Base-by-base conservation (phyloP, 1,284 basidiomycete species). In the Boletus semigastroideus region DNA sequence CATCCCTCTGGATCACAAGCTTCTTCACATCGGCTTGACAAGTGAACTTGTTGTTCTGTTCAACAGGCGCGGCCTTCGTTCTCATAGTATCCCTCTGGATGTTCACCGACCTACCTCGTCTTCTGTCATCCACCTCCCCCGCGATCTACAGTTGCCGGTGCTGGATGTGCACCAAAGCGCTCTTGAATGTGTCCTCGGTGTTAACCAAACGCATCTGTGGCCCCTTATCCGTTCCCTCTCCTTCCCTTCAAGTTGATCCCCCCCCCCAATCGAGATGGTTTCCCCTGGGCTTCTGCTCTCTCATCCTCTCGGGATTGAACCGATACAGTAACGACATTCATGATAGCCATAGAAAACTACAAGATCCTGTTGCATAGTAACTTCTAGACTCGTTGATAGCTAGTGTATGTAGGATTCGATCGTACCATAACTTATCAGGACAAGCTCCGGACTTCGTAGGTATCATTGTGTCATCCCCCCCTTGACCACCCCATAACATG, bases 51-150 rank as follows among this genome's bases (percentile, higher is more conserved):
- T 78, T 99, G 22, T 87, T 97, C 66, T 99, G 97, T 73, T 96
- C 94, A 9, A 93, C 92, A n/a, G 79, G 87, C 44, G 91, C 94
- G 78, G 95, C 95, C 2, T 96, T 98, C 72, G 60, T 94, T 33
- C 78, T 97, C 61, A 98, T 98, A 95, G 81, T 96, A 56, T 95
- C 94, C 2, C 82, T 98, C 30, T 98, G 94, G 94, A 56, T 87
- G 19, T 96, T 89, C 67, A 87, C 86, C 59, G 94, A 98, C 68
- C 80, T 92, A 14, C 82, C 84, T 10, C 70, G 79, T 8, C 73
- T 94, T 45, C 70, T 44, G 16, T 68, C 62, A 16, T 54, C 69
- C 30, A 54, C 68, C 46, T 51, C 1, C 42, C 37, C 25, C 46
- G 49, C 11, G 40, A 43, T 22, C 40, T 36, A 8, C 54, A 53